Percentiles rank a stretch among this genome's conserved stretches.
phyloP scores from a whole-genome alignment of 768 basidiomycete species.

The Floccularia luteovirens region DNA sequence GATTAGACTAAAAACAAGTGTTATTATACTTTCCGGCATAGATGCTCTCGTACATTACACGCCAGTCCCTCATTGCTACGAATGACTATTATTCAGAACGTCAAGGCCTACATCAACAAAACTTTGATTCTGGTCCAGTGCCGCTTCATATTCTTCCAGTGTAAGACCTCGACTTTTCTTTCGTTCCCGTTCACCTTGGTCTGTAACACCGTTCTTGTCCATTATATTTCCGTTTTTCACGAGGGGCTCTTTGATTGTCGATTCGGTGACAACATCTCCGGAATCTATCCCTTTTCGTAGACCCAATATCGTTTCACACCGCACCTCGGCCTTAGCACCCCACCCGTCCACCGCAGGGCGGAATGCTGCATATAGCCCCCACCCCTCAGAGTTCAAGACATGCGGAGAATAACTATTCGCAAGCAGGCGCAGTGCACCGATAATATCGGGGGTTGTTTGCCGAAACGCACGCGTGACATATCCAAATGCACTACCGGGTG shows the following conservation, averaged over 20 bases:
- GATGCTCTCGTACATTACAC: slow-evolving; percentile 2
- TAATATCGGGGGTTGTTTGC: slow-evolving; percentile 68
- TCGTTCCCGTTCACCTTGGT: slow-evolving; percentile 1
- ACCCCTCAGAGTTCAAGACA: slow-evolving; percentile 62
- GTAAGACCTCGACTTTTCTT: slow-evolving; percentile 19
- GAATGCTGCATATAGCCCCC: slow-evolving; percentile 80
- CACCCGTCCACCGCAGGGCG: slow-evolving; percentile 77
- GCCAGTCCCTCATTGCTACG: slow-evolving; percentile 4
- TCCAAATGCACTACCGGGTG: slow-evolving; percentile 69
- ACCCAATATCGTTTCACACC: slow-evolving; percentile 59
- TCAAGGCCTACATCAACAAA: slow-evolving; percentile 40
- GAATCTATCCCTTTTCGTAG: slow-evolving; percentile 33
- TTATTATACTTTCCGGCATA: slow-evolving; percentile 8
- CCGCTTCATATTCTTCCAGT: slow-evolving; percentile 46
- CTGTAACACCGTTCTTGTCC: not conserved
- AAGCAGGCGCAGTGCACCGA: slow-evolving; percentile 71
- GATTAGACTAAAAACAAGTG: slow-evolving; percentile 3
- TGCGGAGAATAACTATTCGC: slow-evolving; percentile 49
- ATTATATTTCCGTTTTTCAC: not conserved
- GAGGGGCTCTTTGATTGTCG: not conserved
- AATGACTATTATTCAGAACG: slow-evolving; percentile 11
- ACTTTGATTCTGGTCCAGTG: slow-evolving; percentile 36
- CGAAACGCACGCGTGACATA: slow-evolving; percentile 79
- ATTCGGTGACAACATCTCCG: slow-evolving; percentile 7
- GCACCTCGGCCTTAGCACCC: slow-evolving; percentile 76